phyloP scores from a whole-genome alignment of 257 asterid species.

The Nicotiana attenuata region DNA sequence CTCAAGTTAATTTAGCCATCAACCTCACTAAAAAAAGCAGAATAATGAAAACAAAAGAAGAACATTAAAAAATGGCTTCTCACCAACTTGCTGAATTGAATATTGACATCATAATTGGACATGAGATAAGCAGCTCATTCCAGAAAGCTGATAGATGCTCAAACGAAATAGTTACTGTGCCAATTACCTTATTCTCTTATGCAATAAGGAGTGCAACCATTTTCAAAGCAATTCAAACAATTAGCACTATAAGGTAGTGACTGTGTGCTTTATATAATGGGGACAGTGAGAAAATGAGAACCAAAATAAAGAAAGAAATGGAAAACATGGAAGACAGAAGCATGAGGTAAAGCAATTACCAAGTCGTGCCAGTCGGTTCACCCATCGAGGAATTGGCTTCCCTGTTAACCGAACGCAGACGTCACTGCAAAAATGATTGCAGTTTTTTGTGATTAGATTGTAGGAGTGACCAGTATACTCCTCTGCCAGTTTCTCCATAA shows the following conservation, averaged over 20 bases:
- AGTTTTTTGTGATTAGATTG: conserved; percentile 60
- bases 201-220: too few relatives aligned
- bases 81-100: too few relatives aligned
- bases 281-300: too few relatives aligned
- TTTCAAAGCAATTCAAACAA: too few relatives aligned
- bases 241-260: too few relatives aligned
- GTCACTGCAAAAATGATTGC: conserved; percentile 69
- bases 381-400: conserved; percentile 67
- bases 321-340: not conserved
- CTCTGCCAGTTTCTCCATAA: conserved; percentile 61
- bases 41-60: not conserved
- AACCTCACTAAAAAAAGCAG: not conserved
- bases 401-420: conserved; percentile 50
- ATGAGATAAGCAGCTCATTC: too few relatives aligned
- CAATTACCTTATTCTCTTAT: too few relatives aligned
- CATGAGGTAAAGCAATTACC: conserved; percentile 32
- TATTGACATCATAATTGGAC: too few relatives aligned
- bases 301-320: not conserved
- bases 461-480: conserved; percentile 58
- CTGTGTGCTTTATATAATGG: too few relatives aligned
- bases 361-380: conserved; percentile 65
- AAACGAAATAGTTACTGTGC: too few relatives aligned
- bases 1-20: not conserved
- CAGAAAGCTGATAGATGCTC: too few relatives aligned
- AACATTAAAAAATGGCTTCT: not conserved